These are phyloP conservation scores for Symbiodinium pilosum DNA, from an alignment of 73 alveolate species.

Conservation along the genomic window DNA sequence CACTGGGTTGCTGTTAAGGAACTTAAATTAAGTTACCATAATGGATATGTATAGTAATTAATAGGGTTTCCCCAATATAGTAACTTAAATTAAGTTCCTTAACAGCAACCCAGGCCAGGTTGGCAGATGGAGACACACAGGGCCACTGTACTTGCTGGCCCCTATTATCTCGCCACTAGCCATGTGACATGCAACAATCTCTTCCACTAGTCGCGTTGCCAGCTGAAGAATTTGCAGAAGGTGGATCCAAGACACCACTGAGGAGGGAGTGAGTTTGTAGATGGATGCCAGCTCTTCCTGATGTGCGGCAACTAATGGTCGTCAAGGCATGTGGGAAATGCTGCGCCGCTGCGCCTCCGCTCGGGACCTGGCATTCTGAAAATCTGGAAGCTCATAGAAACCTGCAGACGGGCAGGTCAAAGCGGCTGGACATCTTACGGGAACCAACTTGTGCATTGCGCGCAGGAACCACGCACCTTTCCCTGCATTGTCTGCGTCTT, in stretches of 20 bases:
- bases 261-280: neutral
- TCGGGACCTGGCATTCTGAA: neutral
- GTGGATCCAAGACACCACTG: neutral
- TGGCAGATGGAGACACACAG: too few species aligned
- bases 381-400: neutral
- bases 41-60: too few species aligned
- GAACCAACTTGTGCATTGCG: neutral
- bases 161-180: too few species aligned
- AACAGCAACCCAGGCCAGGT: too few species aligned
- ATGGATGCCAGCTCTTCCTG: neutral
- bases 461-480: slow-evolving; percentile 4
- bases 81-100: too few species aligned
- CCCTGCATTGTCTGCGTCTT: slow-evolving; percentile 56
- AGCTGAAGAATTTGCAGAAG: too few species aligned
- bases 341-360: neutral
- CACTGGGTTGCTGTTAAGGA: too few species aligned
- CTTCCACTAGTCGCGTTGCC: too few species aligned
- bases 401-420: neutral
- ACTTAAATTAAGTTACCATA: too few species aligned
- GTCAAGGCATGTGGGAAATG: neutral
- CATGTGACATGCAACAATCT: too few species aligned
- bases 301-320: neutral
- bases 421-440: neutral
- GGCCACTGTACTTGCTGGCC: too few species aligned
- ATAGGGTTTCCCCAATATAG: too few species aligned